Evolutionary conservation across 176 grass and related monocot species (phyloP).

Genomic region (Rhynchospora tenuis): DNA sequence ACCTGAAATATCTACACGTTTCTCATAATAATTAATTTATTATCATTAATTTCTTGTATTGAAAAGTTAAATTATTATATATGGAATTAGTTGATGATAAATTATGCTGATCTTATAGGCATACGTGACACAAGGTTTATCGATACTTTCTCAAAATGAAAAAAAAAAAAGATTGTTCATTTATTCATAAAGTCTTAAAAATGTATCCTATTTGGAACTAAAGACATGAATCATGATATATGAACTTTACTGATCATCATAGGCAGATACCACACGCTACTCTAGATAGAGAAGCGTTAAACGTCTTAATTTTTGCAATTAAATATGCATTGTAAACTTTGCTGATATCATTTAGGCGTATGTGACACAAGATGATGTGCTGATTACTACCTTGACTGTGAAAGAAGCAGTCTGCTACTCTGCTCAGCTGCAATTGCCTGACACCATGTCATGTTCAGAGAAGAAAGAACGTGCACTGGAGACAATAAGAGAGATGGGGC

Average conservation of each 20-base stretch:
- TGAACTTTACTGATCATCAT: background rate
- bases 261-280: too few species aligned
- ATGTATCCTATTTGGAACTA: too few species aligned
- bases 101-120: too few species aligned
- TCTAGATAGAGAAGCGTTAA: too few species aligned
- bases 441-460: constrained; percentile 27
- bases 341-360: constrained; percentile 34
- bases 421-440: constrained; percentile 54
- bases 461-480: constrained; percentile 36
- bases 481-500: constrained; percentile 54
- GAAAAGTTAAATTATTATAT: too few species aligned
- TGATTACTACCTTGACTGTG: constrained; percentile 56
- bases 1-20: background rate
- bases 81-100: too few species aligned
- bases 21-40: background rate
- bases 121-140: too few species aligned
- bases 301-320: too few species aligned
- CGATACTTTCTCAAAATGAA: too few species aligned
- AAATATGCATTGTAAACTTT: background rate
- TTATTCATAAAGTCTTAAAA: too few species aligned
- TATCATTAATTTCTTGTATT: too few species aligned
- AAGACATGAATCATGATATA: background rate
- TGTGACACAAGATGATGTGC: constrained; percentile 65
- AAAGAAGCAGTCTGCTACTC: constrained; percentile 54
- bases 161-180: too few species aligned